Evolutionary conservation across 768 basidiomycete genomes (phyloP).

Genomic region (Obba rivulosa): DNA sequence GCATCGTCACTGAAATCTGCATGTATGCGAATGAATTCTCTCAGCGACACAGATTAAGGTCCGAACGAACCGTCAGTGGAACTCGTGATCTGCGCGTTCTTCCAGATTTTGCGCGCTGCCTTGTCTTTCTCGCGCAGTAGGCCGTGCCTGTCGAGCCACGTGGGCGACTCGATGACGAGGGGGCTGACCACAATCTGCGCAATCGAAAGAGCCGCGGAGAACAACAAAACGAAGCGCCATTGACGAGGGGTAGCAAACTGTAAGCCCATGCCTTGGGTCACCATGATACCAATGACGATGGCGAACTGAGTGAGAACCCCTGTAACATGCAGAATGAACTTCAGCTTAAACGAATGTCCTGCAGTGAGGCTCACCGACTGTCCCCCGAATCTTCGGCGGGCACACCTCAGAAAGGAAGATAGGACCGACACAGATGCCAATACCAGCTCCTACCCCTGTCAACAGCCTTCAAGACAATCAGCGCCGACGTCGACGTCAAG

Average conservation of each 20-base stretch:
- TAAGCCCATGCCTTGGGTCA: constrained; percentile 77
- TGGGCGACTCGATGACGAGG: constrained; percentile 64
- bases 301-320: constrained; percentile 79
- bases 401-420: constrained; percentile 84
- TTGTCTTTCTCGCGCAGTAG: constrained; percentile 43
- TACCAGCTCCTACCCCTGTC: constrained; percentile 65
- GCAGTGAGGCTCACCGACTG: constrained; percentile 45
- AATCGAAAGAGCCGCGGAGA: constrained; percentile 52
- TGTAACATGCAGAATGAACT: constrained; percentile 19
- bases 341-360: not conserved
- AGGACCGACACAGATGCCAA: constrained; percentile 76
- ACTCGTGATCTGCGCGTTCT: constrained; percentile 17
- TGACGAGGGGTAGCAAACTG: constrained; percentile 58
- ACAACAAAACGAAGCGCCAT: constrained; percentile 69
- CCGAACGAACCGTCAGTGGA: constrained; percentile 9
- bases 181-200: constrained; percentile 52
- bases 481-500: constrained; percentile 1
- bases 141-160: constrained; percentile 53
- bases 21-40: not conserved
- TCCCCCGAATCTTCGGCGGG: constrained; percentile 69
- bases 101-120: constrained; percentile 52
- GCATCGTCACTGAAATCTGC: constrained; percentile 12
- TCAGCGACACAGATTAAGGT: not conserved
- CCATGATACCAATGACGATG: constrained; percentile 82
- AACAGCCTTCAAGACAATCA: constrained; percentile 49